Conservation (phyloP, 1,284 basidiomycete species). For the Volvariella volvacea region DNA sequence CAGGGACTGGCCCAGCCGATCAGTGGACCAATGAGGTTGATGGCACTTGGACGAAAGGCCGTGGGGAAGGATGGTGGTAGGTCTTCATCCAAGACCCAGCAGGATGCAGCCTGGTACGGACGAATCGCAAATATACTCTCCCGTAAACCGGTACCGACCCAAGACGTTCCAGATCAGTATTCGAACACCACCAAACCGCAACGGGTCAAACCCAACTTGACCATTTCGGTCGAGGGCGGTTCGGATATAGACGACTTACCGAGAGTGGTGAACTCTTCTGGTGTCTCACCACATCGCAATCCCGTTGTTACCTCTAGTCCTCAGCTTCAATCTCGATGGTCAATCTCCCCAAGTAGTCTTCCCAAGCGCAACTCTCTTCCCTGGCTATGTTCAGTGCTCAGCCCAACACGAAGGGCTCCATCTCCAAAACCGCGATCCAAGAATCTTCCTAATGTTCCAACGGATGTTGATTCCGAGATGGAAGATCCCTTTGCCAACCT, state of each 20-base stretch:
- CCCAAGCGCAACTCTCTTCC: slow-evolving; percentile 13
- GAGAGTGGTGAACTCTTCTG: background rate
- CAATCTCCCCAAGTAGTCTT: slow-evolving; percentile 13
- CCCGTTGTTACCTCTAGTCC: slow-evolving; percentile 13
- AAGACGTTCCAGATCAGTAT: background rate
- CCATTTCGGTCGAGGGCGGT: slow-evolving; percentile 20
- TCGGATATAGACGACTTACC: slow-evolving; percentile 8
- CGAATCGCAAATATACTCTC: slow-evolving; percentile 19
- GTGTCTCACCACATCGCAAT: slow-evolving; percentile 4
- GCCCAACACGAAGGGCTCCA: background rate
- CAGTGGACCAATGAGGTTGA: slow-evolving; percentile 35
- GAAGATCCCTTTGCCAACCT: slow-evolving; percentile 9
- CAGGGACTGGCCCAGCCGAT: slow-evolving; percentile 15
- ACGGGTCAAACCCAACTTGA: slow-evolving; percentile 9
- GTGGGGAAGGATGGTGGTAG: slow-evolving; percentile 27
- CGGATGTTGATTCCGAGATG: slow-evolving; percentile 13
- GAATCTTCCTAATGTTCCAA: slow-evolving; percentile 8
- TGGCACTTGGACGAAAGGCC: slow-evolving; percentile 34
- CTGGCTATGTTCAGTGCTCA: too few species aligned
- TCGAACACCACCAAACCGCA: background rate
- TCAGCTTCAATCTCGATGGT: slow-evolving; percentile 13
- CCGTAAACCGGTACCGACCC: slow-evolving; percentile 9
- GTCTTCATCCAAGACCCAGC: too few species aligned
- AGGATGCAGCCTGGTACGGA: slow-evolving; percentile 28
- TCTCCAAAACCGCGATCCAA: too few species aligned